Percentiles rank a stretch among this genome's conserved stretches.
These are phyloP conservation scores for Vickermania spadyakhi DNA, from an alignment of 208 protist species.

Conservation along the genomic window DNA sequence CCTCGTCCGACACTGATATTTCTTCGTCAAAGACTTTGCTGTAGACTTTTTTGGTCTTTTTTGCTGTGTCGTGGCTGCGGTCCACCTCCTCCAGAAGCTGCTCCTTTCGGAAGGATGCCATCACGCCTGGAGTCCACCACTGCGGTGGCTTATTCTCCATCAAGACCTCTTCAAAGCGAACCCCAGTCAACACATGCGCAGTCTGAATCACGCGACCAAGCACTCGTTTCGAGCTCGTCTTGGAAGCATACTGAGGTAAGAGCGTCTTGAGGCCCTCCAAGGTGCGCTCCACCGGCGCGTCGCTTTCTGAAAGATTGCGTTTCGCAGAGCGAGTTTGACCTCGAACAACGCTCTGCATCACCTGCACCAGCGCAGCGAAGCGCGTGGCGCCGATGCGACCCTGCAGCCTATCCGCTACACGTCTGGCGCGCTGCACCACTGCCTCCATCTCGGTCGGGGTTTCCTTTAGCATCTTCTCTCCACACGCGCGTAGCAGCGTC, in stretches of 20 bases:
- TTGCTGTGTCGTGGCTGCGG: not conserved
- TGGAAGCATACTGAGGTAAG: conserved; percentile 20
- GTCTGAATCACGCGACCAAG: conserved; percentile 53
- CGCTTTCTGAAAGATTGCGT: conserved; percentile 30
- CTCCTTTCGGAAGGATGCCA: conserved; percentile 2
- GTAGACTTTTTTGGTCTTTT: not conserved
- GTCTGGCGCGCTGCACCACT: conserved; percentile 32
- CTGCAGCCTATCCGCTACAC: not conserved
- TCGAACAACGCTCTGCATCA: conserved; percentile 50
- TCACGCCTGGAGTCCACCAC: conserved; percentile 49
- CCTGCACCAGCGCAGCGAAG: conserved; percentile 46
- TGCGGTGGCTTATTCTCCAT: conserved; percentile 39
- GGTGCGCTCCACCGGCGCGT: conserved; percentile 41
- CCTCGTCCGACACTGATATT: not conserved
- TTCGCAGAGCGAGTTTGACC: conserved; percentile 36
- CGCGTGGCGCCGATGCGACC: conserved; percentile 21
- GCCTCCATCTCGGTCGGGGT: conserved; percentile 44
- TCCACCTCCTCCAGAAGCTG: not conserved
- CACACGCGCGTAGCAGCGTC: conserved; percentile 58
- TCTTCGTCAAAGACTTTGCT: not conserved
- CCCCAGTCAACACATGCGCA: conserved; percentile 28
- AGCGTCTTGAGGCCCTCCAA: conserved; percentile 43
- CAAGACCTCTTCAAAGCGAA: conserved; percentile 39
- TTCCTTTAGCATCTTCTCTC: conserved; percentile 77
- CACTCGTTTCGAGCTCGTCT: not conserved